These are phyloP conservation scores for Aspergillus vadensis DNA, from an alignment of 2,329 filamentous ascomycete genomes.

Conservation along the genomic window DNA sequence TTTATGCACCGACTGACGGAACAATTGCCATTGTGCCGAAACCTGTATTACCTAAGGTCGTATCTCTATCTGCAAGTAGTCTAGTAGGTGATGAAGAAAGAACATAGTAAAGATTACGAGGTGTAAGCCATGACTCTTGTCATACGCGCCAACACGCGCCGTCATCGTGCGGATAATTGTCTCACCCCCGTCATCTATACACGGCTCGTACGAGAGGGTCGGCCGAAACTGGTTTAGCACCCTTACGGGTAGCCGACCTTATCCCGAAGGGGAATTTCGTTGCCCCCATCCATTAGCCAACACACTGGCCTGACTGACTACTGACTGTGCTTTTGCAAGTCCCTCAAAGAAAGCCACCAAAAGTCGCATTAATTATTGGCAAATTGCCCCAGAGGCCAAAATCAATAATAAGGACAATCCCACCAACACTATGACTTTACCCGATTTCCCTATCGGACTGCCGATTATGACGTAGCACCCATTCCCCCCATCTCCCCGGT, in stretches of 20 bases:
- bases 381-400: slow-evolving; percentile 7
- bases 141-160: neutral
- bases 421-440: slow-evolving; percentile 1
- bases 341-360: neutral
- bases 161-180: neutral
- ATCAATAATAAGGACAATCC: slow-evolving; percentile 8
- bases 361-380: slow-evolving; percentile 12
- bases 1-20: neutral
- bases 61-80: neutral
- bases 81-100: no score
- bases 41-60: neutral
- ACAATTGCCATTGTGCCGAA: neutral
- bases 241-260: no score
- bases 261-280: neutral
- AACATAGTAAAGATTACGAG: no score
- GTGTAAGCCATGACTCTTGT: no score
- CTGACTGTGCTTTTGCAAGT: neutral
- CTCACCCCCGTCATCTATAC: neutral
- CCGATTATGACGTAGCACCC: slow-evolving; percentile 15
- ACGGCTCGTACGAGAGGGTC: neutral
- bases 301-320: neutral
- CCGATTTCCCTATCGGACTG: slow-evolving; percentile 14
- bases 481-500: neutral
- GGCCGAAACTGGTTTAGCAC: neutral
- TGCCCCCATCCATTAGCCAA: neutral